Evolutionary conservation across 1,284 basidiomycete genomes (phyloP), one percentile per base, ranked within the genome.

Genomic region (Gymnopus androsaceus): DNA sequence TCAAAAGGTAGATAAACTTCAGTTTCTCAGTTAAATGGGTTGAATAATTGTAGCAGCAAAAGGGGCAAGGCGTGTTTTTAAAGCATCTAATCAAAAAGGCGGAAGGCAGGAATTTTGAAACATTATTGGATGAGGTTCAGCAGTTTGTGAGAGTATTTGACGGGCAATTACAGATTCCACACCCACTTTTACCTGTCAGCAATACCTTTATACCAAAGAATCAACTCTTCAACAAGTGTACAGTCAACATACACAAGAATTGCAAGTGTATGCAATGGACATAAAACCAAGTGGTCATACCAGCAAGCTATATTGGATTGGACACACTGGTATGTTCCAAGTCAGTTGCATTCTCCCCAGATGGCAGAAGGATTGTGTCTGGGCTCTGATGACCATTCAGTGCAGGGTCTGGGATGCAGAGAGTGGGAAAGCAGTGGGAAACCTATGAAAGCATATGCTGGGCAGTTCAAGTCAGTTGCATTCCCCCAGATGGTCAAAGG

Each of bases 321-420:
- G 48, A 15, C 44, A 48, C 15, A 47, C 6, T 11, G 59, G n/a
- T n/a, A n/a, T n/a, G n/a, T n/a, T n/a, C 63, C 7, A 21, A 21
- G 2, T 59, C 50, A 27, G 57, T 64, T 3, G 55, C 36, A 11
- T 56, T 36, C 23, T 56, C 47, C 55, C 55, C 2, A n/a, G 48
- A 44, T 45, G 55, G 48, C 17, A 33, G 15, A n/a, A 40, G 27
- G 17, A 27, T 59, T 42, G 58, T 54, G 6, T 44, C 42, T 25
- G 42, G 42, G 17, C n/a, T 19, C 14, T 25, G 21, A 23, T 44
- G 42, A 44, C 38, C 7, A 41, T 21, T 17, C n/a, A 41, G 38
- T 41, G 38, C 15, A n/a, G 38, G 38, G 21, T 41, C 38, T 44
- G 42, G 42, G 27, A 28, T 44, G 21, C 6, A 25, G 42, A 19